A percentile compares a stretch with the other conserved stretches of the same genome.
Evolutionary conservation across 2,329 filamentous ascomycete species (phyloP).

Genomic region (Berkeleyomyces basicola): DNA sequence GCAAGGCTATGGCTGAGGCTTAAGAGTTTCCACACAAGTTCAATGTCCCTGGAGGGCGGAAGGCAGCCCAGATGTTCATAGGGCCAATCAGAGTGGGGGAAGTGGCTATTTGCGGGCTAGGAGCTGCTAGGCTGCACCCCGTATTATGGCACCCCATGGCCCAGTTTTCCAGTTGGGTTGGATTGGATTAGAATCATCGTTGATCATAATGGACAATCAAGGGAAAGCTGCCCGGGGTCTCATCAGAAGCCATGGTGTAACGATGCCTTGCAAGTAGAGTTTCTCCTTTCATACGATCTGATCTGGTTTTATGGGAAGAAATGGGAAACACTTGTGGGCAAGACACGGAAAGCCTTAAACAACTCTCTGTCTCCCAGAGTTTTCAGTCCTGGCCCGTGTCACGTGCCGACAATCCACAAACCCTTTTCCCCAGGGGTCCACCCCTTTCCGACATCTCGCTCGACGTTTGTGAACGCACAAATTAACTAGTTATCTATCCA

Average conservation of each 20-base stretch:
- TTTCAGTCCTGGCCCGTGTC: background rate
- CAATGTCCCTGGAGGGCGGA: background rate
- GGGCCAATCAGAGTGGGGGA: background rate
- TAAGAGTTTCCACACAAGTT: constrained; percentile 3
- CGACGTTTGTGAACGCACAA: background rate
- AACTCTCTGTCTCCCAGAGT: background rate
- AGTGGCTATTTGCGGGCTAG: background rate
- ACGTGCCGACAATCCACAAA: background rate
- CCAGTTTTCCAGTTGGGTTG: background rate
- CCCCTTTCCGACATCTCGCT: background rate
- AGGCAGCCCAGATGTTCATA: background rate
- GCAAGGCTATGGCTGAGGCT: background rate
- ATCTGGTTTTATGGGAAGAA: background rate
- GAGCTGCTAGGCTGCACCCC: background rate
- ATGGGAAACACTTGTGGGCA: too few relatives aligned
- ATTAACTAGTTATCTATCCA: too few relatives aligned
- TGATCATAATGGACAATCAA: background rate
- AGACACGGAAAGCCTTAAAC: background rate
- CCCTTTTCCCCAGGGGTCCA: background rate
- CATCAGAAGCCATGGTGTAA: background rate
- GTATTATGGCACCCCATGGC: background rate
- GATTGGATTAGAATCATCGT: background rate
- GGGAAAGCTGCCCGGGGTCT: background rate
- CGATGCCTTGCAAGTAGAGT: background rate
- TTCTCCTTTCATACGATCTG: background rate